Conservation (phyloP, 768 basidiomycete species). For the Termitomyces titanicus region DNA sequence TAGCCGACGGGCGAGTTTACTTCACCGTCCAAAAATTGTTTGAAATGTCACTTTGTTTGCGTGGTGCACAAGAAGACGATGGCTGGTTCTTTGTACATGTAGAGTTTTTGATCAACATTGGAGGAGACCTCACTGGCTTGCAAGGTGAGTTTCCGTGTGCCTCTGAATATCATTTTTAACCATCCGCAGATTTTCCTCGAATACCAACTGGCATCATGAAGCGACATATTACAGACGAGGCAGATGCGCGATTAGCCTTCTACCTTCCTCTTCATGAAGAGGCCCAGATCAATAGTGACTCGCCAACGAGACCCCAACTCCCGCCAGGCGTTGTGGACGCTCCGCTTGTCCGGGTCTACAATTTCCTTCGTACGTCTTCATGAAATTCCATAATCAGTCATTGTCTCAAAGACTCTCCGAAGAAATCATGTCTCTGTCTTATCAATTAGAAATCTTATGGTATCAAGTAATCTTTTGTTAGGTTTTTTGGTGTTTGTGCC, state of each 20-base stretch:
- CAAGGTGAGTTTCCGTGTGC: slow-evolving; percentile 47
- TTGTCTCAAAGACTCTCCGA: not conserved
- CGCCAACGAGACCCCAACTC: slow-evolving; percentile 47
- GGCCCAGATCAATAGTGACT: slow-evolving; percentile 34
- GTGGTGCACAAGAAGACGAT: slow-evolving; percentile 63
- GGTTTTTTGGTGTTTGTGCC: not conserved
- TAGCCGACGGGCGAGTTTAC: slow-evolving; percentile 75
- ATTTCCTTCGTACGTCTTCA: slow-evolving; percentile 74
- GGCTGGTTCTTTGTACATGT: slow-evolving; percentile 86
- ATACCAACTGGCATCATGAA: slow-evolving; percentile 60
- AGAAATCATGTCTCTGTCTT: slow-evolving; percentile 92
- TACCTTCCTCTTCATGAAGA: slow-evolving; percentile 51
- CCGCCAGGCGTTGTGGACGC: slow-evolving; percentile 68
- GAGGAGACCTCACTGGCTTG: slow-evolving; percentile 68
- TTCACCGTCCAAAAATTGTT: slow-evolving; percentile 75
- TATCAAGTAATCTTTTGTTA: slow-evolving; percentile 48
- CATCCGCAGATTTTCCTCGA: slow-evolving; percentile 63
- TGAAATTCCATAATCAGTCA: not conserved
- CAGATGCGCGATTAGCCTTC: slow-evolving; percentile 60
- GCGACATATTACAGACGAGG: slow-evolving; percentile 69
- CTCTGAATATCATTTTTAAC: not conserved
- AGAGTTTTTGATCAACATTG: slow-evolving; percentile 69
- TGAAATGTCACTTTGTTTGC: slow-evolving; percentile 68
- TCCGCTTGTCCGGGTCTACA: slow-evolving; percentile 81
- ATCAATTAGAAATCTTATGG: slow-evolving; percentile 88